Base-by-base conservation (phyloP, 768 basidiomycete species). In the Hypholoma sublateritium region DNA sequence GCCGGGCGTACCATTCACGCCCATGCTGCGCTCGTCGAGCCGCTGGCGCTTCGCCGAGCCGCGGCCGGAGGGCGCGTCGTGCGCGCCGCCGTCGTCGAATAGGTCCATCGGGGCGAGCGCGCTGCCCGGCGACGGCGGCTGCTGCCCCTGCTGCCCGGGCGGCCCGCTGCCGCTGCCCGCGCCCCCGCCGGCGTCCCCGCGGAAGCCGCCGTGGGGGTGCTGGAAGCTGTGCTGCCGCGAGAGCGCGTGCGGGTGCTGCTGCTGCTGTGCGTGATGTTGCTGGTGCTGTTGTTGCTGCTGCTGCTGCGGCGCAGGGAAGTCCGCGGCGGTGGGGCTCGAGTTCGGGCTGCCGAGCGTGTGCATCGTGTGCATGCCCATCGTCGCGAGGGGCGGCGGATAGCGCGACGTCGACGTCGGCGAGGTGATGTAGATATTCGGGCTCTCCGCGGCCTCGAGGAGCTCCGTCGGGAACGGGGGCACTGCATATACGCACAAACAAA, bases 401-500 rank as follows among this genome's bases (percentile, higher is more conserved):
- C 75, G 70, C 7, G 73, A 68, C 2, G 73, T 73, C 19, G 81
- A 67, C 3, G 80, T 77, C 2, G 89, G 87, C 0, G 86, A 85
- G 3, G 87, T 91, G 62, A 92, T 77, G 66, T 80, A 88, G 62
- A 91, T 89, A 61, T 89, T 87, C 8, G 89, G 88, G 52, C 77
- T 82, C 6, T 83, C 83, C 21, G 67, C 51, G 13, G 65, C 66
- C 14, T 87, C 85, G 7, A 86, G 62, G 2, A 88, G 70, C 55
- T 88, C 87, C 5, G 69, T 59, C 0, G 81, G 78, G 62, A 80
- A 79, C 46, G 72, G 74, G 0, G 78, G 75, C 0, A 82, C 80
- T 80, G 55, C 3, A 56, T 4, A 21, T 39, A 2, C 49, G 34
- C 59, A 14, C n/a, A n/a, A n/a, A n/a, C n/a, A n/a, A n/a, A n/a